Conservation (phyloP, 352 stramenopile species). For the Salisapilia sapeloensis region DNA sequence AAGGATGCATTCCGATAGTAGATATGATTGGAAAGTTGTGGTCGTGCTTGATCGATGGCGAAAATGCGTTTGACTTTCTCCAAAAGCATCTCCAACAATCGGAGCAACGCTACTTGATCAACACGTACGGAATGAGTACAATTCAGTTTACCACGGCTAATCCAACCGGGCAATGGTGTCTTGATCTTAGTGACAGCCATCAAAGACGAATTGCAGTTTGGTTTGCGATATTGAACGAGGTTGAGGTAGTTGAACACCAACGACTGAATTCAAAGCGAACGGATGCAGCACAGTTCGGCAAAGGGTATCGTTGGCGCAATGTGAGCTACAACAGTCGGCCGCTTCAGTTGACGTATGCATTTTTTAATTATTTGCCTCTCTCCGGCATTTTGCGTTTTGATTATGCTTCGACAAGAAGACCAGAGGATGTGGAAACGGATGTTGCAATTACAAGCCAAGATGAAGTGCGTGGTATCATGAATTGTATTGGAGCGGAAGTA, state of each 20-base stretch:
- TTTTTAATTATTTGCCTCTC: conserved; percentile 33
- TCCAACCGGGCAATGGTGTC: conserved; percentile 33
- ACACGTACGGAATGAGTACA: conserved; percentile 16
- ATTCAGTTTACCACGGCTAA: conserved; percentile 48
- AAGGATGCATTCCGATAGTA: conserved; percentile 16
- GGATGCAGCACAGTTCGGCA: conserved; percentile 40
- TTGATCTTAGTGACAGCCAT: conserved; percentile 26
- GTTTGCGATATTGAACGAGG: conserved; percentile 46
- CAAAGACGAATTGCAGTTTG: conserved; percentile 49
- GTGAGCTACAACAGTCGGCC: conserved; percentile 33
- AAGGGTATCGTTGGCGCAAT: conserved; percentile 43
- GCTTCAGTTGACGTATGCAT: conserved; percentile 28
- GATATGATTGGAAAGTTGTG: conserved; percentile 37
- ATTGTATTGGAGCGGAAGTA: conserved; percentile 37
- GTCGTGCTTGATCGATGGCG: conserved; percentile 35
- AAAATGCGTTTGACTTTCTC: conserved; percentile 25
- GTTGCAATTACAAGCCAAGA: conserved; percentile 15
- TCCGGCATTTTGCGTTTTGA: conserved; percentile 52
- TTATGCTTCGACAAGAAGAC: conserved; percentile 32
- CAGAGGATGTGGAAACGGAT: conserved; percentile 15
- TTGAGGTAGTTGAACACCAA: too few relatives aligned
- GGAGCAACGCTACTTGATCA: conserved; percentile 39
- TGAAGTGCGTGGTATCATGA: conserved; percentile 15
- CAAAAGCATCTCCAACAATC: conserved; percentile 14
- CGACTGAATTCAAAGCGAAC: conserved; percentile 26